Conservation (phyloP, 2,329 filamentous ascomycete species). For the Lecanicillium sp. region DNA sequence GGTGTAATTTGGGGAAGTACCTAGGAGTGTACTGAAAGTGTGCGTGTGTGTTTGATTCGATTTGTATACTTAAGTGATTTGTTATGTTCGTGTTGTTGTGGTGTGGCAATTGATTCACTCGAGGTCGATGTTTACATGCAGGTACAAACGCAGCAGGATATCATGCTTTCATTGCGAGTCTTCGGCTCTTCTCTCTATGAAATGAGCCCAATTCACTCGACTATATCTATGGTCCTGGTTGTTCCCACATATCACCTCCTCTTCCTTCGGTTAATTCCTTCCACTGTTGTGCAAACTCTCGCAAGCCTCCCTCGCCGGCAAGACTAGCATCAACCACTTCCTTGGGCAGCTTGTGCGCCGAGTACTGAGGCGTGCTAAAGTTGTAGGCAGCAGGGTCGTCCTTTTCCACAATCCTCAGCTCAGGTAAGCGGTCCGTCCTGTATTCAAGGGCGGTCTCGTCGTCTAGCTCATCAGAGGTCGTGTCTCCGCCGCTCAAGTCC, state of each 20-base stretch:
- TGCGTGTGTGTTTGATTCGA: too few species aligned
- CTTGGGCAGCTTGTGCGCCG: conserved; percentile 88
- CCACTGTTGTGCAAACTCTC: conserved; percentile 75
- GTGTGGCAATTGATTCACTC: too few species aligned
- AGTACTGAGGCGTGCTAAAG: conserved; percentile 80
- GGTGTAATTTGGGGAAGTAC: too few species aligned
- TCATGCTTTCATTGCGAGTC: too few species aligned
- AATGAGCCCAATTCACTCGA: too few species aligned
- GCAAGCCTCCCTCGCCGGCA: conserved; percentile 65
- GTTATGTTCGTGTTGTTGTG: too few species aligned
- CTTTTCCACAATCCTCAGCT: conserved; percentile 73
- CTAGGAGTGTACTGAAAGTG: too few species aligned
- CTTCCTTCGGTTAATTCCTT: conserved; percentile 46
- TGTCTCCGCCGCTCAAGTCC: conserved; percentile 28
- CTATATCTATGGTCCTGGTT: conserved; percentile 14
- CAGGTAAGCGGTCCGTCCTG: conserved; percentile 56
- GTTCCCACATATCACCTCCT: conserved; percentile 32
- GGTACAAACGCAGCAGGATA: too few species aligned
- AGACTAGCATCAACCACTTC: conserved; percentile 74
- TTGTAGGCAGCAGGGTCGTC: conserved; percentile 85
- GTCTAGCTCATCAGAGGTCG: conserved; percentile 29
- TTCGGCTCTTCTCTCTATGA: too few species aligned
- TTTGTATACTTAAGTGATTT: too few species aligned
- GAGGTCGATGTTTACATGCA: too few species aligned
- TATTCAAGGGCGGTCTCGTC: conserved; percentile 36